Evolutionary conservation across 345 rosid species (phyloP).

Genomic region (Moricandia arvensis): DNA sequence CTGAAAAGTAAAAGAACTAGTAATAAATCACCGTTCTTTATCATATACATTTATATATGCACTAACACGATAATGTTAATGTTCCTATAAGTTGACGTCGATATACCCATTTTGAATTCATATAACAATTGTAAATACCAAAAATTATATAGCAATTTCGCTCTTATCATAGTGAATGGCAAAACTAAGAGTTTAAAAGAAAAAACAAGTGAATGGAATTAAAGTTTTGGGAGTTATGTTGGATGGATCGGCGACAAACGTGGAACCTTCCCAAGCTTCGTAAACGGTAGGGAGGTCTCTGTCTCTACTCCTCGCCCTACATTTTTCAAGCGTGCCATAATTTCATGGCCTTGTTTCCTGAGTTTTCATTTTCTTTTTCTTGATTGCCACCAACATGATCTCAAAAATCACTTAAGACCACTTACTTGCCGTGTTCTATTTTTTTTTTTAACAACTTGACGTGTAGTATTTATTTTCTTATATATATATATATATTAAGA

Average conservation of each 20-base stretch:
- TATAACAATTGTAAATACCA: not conserved
- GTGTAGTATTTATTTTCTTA: not conserved
- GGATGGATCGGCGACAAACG: constrained; percentile 36
- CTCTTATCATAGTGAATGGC: not conserved
- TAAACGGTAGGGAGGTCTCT: constrained; percentile 20
- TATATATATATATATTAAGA: not conserved
- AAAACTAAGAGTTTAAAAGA: not conserved
- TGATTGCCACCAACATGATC: constrained; percentile 3
- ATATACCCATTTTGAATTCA: not conserved
- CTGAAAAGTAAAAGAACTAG: not conserved
- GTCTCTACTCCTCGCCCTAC: not conserved
- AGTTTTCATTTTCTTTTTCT: not conserved
- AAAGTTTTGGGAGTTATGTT: constrained; percentile 15
- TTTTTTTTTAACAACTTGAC: too few species aligned
- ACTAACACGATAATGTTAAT: not conserved
- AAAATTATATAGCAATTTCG: not conserved
- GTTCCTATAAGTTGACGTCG: not conserved
- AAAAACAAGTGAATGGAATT: not conserved
- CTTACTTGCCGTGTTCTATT: not conserved
- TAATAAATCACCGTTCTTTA: not conserved
- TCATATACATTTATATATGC: not conserved
- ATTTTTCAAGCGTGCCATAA: constrained; percentile 33
- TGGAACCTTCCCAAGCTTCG: constrained; percentile 29
- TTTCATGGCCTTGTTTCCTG: constrained; percentile 40
- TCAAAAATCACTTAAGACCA: not conserved